Conservation (phyloP, 441 rosid species). For the Gossypium davidsonii region DNA sequence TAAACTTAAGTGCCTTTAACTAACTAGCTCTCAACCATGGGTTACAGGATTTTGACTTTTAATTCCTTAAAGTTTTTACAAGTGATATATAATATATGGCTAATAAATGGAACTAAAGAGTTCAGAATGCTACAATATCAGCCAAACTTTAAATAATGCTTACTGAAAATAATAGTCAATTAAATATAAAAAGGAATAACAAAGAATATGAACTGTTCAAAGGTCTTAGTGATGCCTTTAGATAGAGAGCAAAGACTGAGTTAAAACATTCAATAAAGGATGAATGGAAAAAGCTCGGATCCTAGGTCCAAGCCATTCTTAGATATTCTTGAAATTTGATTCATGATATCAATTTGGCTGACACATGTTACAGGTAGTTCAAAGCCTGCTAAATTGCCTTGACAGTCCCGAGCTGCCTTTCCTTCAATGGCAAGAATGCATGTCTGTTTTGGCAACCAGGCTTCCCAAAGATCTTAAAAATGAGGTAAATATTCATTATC, state of each 20-base stretch:
- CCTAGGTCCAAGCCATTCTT: no score
- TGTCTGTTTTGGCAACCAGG: slow-evolving; percentile 87
- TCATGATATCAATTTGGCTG: slow-evolving; percentile 9
- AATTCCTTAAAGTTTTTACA: not conserved
- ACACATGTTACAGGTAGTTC: slow-evolving; percentile 64
- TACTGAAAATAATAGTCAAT: slow-evolving; percentile 28
- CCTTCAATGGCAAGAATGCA: slow-evolving; percentile 99
- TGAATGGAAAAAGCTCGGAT: no score
- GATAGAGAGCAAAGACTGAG: no score
- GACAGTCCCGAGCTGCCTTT: slow-evolving; percentile 98
- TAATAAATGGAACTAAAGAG: no score
- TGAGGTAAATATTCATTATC: slow-evolving; percentile 40
- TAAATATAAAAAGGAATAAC: slow-evolving; percentile 73
- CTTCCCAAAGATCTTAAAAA: slow-evolving; percentile 90
- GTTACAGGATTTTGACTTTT: not conserved
- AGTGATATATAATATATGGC: not conserved
- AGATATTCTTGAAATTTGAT: slow-evolving; percentile 9
- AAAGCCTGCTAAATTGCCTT: slow-evolving; percentile 82
- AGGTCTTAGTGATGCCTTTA: no score
- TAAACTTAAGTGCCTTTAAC: not conserved
- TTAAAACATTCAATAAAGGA: no score
- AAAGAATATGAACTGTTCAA: no score
- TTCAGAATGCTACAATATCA: not conserved
- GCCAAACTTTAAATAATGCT: not conserved
- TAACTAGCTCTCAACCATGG: not conserved